These are phyloP conservation scores for Neonothopanus nambi DNA, from an alignment of 1,284 basidiomycete genomes.

Conservation along the genomic window DNA sequence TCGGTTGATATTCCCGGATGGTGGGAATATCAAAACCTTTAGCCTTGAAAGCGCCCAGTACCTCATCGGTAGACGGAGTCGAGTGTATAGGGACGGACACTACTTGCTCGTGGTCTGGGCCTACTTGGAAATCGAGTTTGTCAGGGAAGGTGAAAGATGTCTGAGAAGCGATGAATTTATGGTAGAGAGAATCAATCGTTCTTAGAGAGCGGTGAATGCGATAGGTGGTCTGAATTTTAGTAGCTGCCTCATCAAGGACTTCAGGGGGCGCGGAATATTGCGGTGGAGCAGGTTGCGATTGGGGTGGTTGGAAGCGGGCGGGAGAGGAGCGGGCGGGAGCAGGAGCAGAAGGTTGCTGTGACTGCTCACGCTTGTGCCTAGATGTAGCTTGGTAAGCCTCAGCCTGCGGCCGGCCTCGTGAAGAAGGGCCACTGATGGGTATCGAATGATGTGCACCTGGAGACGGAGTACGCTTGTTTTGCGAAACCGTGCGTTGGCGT, in stretches of 20 bases:
- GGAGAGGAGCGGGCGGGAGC: background rate
- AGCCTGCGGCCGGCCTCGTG: background rate
- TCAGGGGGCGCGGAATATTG: constrained; percentile 17
- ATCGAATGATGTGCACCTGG: background rate
- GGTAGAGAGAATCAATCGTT: constrained; percentile 29
- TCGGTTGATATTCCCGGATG: constrained; percentile 20
- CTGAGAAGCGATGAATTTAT: constrained; percentile 34
- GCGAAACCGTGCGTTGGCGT: background rate
- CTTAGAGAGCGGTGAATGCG: constrained; percentile 35
- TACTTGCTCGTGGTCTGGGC: constrained; percentile 21
- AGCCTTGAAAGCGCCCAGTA: constrained; percentile 1
- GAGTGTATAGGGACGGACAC: constrained; percentile 24
- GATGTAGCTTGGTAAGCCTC: background rate
- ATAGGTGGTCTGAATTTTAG: constrained; percentile 37
- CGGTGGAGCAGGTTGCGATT: background rate
- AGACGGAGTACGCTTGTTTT: background rate
- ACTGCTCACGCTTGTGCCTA: background rate
- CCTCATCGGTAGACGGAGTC: background rate
- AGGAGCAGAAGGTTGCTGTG: no score
- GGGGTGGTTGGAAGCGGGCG: no score
- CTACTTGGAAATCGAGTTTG: constrained; percentile 38
- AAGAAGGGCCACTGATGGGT: background rate
- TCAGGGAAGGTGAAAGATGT: constrained; percentile 34
- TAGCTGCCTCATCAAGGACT: constrained; percentile 35
- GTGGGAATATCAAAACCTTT: background rate